Base-by-base conservation (phyloP, 768 basidiomycete genomes). In the Pulveroboletus sp. region DNA sequence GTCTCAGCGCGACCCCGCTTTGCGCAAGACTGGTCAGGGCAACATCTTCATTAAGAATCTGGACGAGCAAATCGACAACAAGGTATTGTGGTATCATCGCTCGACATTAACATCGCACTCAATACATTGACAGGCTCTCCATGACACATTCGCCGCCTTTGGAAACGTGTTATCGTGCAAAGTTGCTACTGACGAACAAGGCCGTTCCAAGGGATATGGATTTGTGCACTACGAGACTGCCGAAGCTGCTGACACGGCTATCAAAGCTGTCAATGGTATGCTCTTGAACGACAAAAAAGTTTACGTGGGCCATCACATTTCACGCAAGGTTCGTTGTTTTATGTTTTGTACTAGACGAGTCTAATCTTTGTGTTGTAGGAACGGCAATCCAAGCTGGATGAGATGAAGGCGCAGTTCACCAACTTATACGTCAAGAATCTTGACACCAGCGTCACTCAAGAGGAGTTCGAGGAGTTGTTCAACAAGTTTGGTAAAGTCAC, bases 21-120 rank as follows among this genome's bases (percentile, higher is more conserved):
- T 99, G 67, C 90, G 97, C 72, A 98, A 98, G 84, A 97, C 94
- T 56, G 94, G 94, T 56, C 94, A 97, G 75, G 97, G 97, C 71
- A 99, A 99, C 72, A 93, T 99, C 66, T 99, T 99, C 77, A 98
- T 99, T 75, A 99, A 99, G 78, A 99, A 99, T 75, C 75, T 99
- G 59, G 94, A 97, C 63, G 92, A 95, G 71, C 79, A 78, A 49
- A 97, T 97, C 59, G 97, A 99, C 74, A 97, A 99, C 80, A 97
- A 97, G 82, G 89, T 85, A 46, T 35, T 23, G 14, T 19, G 16
- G 6, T 4, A 3, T 46, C 3, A 20, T 38, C 7, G 2, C 0
- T 37, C 21, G 2, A 1, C 4, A 2, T 39, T 43, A 5, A n/a
- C 9, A 31, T 43, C 37, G 31, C 21, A n/a, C 29, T 41, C 49